A percentile compares a stretch with the other conserved stretches of the same genome.
phyloP scores from a whole-genome alignment of 805 yeast genomes.

The Barnettozyma populi region DNA sequence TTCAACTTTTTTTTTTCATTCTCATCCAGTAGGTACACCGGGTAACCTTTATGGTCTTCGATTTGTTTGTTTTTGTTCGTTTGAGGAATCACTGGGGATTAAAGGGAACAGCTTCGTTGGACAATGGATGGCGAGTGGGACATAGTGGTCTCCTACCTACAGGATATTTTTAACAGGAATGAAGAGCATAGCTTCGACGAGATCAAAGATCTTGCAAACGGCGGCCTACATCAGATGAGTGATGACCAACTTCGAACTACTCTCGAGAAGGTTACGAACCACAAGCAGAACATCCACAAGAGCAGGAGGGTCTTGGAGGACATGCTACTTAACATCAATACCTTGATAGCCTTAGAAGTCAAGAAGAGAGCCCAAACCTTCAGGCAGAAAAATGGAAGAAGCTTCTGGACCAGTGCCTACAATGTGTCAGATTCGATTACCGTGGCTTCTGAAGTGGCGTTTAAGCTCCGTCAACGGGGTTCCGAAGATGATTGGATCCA shows the following conservation, averaged over 20 bases:
- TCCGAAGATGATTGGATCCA: constrained; percentile 93
- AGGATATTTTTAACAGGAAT: constrained; percentile 60
- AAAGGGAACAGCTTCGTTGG: neutral
- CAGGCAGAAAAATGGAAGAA: constrained; percentile 26
- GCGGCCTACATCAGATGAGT: constrained; percentile 27
- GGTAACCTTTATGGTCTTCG: neutral
- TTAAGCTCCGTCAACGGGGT: constrained; percentile 62
- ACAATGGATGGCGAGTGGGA: constrained; percentile 64
- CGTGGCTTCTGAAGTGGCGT: constrained; percentile 84
- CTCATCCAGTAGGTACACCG: neutral
- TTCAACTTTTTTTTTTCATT: neutral
- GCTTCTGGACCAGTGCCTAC: constrained; percentile 43
- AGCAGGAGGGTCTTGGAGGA: constrained; percentile 39
- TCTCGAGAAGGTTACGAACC: constrained; percentile 41
- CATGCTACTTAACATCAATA: constrained; percentile 40
- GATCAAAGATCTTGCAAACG: constrained; percentile 23
- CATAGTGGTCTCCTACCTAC: constrained; percentile 56
- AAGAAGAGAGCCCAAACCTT: constrained; percentile 20
- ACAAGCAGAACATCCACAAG: constrained; percentile 53
- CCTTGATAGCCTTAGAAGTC: constrained; percentile 31
- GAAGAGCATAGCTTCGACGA: constrained; percentile 49
- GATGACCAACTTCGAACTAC: constrained; percentile 36
- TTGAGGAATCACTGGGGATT: neutral
- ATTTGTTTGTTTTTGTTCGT: too few species aligned
- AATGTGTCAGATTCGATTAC: constrained; percentile 53